phyloP scores from a whole-genome alignment of 345 rosid genomes.

The Gossypium stocksii region DNA sequence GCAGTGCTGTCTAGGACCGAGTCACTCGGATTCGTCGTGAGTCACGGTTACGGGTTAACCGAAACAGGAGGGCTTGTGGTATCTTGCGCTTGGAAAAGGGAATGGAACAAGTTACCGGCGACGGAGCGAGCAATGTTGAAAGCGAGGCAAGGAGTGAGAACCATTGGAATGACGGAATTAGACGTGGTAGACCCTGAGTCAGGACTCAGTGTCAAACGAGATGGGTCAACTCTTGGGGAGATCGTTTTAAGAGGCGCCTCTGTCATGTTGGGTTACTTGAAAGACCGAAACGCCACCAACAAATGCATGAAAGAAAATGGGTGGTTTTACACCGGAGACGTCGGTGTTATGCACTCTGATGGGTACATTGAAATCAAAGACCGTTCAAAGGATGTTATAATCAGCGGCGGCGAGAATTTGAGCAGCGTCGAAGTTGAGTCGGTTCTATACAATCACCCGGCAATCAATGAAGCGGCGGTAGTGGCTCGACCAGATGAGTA shows the following conservation, averaged over 20 bases:
- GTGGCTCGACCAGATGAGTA: constrained; percentile 73
- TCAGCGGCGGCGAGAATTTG: constrained; percentile 82
- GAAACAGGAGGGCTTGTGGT: constrained; percentile 62
- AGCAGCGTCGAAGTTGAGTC: constrained; percentile 74
- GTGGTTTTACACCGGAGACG: constrained; percentile 37
- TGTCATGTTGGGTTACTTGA: constrained; percentile 71
- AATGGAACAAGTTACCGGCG: constrained; percentile 61
- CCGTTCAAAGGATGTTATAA: constrained; percentile 69
- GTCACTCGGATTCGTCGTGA: constrained; percentile 56
- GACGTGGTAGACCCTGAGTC: constrained; percentile 53
- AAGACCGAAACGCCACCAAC: constrained; percentile 49
- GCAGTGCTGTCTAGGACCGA: constrained; percentile 54
- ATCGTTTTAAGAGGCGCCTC: constrained; percentile 59
- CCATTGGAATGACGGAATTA: constrained; percentile 37
- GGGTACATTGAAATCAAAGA: constrained; percentile 69
- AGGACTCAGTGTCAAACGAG: constrained; percentile 43
- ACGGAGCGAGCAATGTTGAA: constrained; percentile 56
- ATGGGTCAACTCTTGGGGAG: constrained; percentile 64
- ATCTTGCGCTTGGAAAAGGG: constrained; percentile 68
- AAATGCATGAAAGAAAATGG: constrained; percentile 39
- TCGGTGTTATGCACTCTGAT: constrained; percentile 65
- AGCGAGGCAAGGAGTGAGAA: constrained; percentile 66
- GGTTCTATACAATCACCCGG: constrained; percentile 58
- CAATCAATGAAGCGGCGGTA: constrained; percentile 67
- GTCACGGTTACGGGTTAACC: constrained; percentile 75